Evolutionary conservation across 139 green algal genomes (phyloP), one percentile per base, ranked within the genome.

Genomic region (Tetraselmis chui): DNA sequence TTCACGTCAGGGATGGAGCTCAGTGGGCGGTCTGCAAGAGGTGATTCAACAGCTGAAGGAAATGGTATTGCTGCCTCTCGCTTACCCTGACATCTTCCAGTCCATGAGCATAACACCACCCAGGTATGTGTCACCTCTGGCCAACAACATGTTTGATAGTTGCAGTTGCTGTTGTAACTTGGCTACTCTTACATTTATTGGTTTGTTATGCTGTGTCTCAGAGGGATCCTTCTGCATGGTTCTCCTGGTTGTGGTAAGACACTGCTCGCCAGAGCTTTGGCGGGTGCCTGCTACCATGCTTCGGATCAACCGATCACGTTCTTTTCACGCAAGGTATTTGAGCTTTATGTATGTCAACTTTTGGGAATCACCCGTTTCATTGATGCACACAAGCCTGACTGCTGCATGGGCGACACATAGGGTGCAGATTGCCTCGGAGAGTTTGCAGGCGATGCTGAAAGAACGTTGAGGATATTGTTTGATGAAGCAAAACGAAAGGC

Each of bases 401-500:
- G n/a, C n/a, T n/a, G n/a, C n/a, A n/a, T n/a, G n/a, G n/a, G n/a
- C n/a, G n/a, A n/a, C n/a, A n/a, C 45, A 25, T 18, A 74, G 31
- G 91, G 94, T 0, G 93, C 94, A 23, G 95, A 98, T 85, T 96
- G 93, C 87, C 88, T 98, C 59, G 92, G 59, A 11, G 45, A 98
- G 86, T 98, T 95, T 76, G 86, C 85, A 23, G 95, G 95, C 0
- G 95, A 98, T 45, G 92, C 94, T 25, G 95, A 98, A 88, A 85
- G 92, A 25, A 93, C 92, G 31, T 90, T 98, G 82, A 81, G 95
- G 59, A 86, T 95, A 83, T 89, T 97, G 29, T 97, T 97, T 84
- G 89, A 93, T 23, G 91, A 94, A 89, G 91, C 92, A 81, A 28
- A 95, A 83, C 92, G 91, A 22, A 28, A 83, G 1, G 79, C n/a